phyloP scores from a whole-genome alignment of 108 stramenopile genomes.

The Skeletonema tropicum region DNA sequence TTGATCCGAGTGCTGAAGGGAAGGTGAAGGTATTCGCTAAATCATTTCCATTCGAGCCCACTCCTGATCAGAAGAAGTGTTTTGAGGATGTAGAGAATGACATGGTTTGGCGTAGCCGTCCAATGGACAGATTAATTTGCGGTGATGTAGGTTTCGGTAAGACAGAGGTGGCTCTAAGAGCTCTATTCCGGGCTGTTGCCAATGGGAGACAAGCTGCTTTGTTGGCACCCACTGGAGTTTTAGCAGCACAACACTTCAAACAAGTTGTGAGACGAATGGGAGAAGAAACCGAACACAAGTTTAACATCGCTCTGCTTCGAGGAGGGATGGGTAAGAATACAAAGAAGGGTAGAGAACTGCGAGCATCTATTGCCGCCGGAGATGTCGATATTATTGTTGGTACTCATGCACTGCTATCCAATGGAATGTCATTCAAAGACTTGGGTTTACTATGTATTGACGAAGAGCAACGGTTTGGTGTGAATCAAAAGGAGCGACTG shows the following conservation, averaged over 20 bases:
- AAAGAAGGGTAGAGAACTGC: slow-evolving; percentile 68
- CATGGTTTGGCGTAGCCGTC: slow-evolving; percentile 91
- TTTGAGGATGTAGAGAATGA: slow-evolving; percentile 93
- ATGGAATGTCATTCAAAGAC: slow-evolving; percentile 79
- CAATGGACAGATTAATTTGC: slow-evolving; percentile 96
- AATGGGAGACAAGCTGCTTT: slow-evolving; percentile 93
- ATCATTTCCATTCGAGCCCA: slow-evolving; percentile 82
- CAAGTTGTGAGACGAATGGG: slow-evolving; percentile 75
- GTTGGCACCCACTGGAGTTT: slow-evolving; percentile 91
- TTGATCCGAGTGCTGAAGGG: slow-evolving; percentile 68
- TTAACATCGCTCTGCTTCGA: slow-evolving; percentile 67
- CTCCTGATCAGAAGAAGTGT: slow-evolving; percentile 85
- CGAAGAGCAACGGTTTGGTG: slow-evolving; percentile 98
- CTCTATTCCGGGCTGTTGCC: slow-evolving; percentile 79
- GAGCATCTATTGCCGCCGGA: slow-evolving; percentile 71
- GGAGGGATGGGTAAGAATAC: slow-evolving; percentile 78
- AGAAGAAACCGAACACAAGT: slow-evolving; percentile 59
- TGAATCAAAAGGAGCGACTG: slow-evolving; percentile 94
- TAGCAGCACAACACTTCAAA: slow-evolving; percentile 94
- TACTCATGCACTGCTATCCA: slow-evolving; percentile 89
- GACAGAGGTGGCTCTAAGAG: slow-evolving; percentile 95
- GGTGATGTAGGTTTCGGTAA: slow-evolving; percentile 99
- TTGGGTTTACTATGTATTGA: slow-evolving; percentile 93
- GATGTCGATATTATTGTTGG: slow-evolving; percentile 87
- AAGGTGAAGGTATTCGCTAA: slow-evolving; percentile 71